A percentile compares a stretch with the other conserved stretches of the same genome.
phyloP scores from a whole-genome alignment of 441 rosid species.

The California macrophylla region DNA sequence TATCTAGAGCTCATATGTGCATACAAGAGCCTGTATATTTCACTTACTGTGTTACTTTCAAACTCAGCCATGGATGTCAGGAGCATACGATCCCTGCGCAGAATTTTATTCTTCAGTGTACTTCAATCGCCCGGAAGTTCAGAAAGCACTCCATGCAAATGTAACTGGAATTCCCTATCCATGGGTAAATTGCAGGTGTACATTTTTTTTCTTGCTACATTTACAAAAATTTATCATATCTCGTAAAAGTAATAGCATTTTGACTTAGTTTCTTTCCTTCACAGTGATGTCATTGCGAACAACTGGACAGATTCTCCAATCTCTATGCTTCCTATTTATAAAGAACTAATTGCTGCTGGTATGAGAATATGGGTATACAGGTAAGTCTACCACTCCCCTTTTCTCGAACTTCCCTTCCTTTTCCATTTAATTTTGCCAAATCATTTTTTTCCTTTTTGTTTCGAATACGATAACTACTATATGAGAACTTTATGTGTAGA shows the following conservation, averaged over 20 bases:
- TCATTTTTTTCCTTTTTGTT: too few species aligned
- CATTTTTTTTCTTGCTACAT: constrained; percentile 2
- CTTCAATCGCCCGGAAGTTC: constrained; percentile 78
- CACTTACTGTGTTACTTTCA: constrained; percentile 14
- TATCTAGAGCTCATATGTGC: too few species aligned
- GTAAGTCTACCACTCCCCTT: constrained; percentile 32
- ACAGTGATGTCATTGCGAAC: constrained; percentile 49
- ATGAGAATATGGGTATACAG: constrained; percentile 79
- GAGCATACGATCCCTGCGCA: constrained; percentile 92
- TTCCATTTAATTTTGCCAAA: too few species aligned
- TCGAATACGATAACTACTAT: too few species aligned
- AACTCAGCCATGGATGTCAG: constrained; percentile 80
- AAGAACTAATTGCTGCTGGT: constrained; percentile 71
- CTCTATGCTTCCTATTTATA: constrained; percentile 83
- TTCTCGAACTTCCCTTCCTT: too few species aligned
- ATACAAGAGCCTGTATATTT: too few species aligned
- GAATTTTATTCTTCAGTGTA: constrained; percentile 59
- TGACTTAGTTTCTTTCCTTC: constrained; percentile 10
- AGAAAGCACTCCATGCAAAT: constrained; percentile 88
- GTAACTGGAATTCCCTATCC: constrained; percentile 49
- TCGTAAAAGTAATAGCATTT: not conserved
- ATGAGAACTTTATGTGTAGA: too few species aligned
- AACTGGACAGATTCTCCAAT: constrained; percentile 75
- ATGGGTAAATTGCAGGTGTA: constrained; percentile 75
- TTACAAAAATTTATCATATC: not conserved